Evolutionary conservation across 208 protist species (phyloP), one percentile per base, ranked within the genome.

Genomic region (Crithidia acanthocephali): DNA sequence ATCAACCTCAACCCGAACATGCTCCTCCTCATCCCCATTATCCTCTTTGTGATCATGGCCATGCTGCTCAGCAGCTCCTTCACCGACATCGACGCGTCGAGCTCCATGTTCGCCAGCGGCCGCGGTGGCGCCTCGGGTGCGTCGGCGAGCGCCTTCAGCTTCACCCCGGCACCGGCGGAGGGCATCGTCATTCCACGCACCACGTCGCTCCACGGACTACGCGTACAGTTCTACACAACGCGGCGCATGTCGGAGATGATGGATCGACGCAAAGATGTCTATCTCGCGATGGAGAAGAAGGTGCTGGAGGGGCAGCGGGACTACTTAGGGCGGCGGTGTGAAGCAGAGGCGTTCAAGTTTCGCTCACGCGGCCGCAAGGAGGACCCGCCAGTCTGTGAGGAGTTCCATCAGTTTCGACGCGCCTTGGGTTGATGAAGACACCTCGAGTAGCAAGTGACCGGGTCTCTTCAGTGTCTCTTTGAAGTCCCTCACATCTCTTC

Each of bases 321-420:
- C 25, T 94, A 80, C 60, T 76, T 96, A 59, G 84, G 73, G 1
- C 82, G 83, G 33, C 86, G 87, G 10, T 96, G 91, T 62, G 88
- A 96, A 71, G 88, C 91, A 13, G 91, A 96, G 62, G 86, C 80
- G 15, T 78, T 93, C 40, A 77, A 81, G 25, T 78, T 90, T 51
- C 75, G 89, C 71, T 78, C 88, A 35, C 74, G 81, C 18, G 81
- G 86, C 16, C 79, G 75, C 30, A 88, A 88, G 15, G 88, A 86
- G 9, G 80, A 81, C n/a, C 91, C 91, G 18, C 59, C 65, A 13
- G 74, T 91, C 1, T 96, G 91, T 44, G 30, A 35, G 2, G 88
- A 96, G 51, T 86, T 79, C 60, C 76, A 89, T 22, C 42, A 53
- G 22, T 85, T 90, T 42, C 72, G 79, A 5, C 52, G 72, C 23